These are phyloP conservation scores for Lactifluus hygrophoroides DNA, from an alignment of 768 basidiomycete species.

Conservation along the genomic window DNA sequence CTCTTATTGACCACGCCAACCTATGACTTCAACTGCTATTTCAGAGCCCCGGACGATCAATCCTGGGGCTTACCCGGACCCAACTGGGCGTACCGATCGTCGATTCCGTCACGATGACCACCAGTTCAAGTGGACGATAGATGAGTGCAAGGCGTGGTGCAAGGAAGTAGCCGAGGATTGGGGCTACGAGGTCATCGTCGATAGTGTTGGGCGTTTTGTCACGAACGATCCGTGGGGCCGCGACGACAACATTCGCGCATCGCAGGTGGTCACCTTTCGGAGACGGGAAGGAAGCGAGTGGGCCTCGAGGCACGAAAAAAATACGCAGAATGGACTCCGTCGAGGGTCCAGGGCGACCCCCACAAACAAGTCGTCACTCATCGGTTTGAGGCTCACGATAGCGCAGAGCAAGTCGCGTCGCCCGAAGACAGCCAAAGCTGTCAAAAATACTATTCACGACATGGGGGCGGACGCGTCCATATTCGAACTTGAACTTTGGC, in stretches of 20 bases:
- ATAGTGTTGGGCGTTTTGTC: conserved; percentile 48
- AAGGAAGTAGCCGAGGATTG: conserved; percentile 45
- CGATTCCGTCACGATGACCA: conserved; percentile 79
- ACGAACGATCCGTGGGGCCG: conserved; percentile 68
- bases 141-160: conserved; percentile 68
- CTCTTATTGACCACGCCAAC: conserved; percentile 81
- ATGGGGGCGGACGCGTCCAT: conserved; percentile 39
- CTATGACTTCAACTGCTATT: conserved; percentile 73
- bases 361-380: conserved; percentile 45
- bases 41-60: conserved; percentile 45
- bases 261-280: conserved; percentile 56
- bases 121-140: conserved; percentile 81
- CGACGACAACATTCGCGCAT: conserved; percentile 57
- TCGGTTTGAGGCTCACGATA: conserved; percentile 43
- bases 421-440: conserved; percentile 36
- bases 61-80: conserved; percentile 53
- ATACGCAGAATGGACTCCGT: conserved; percentile 24
- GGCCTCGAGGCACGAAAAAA: conserved; percentile 23
- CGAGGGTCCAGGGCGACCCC: conserved; percentile 8
- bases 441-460: conserved; percentile 48
- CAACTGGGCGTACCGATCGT: conserved; percentile 64
- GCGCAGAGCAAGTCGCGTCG: conserved; percentile 35
- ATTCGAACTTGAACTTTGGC: conserved; percentile 37
- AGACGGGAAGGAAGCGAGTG: conserved; percentile 33
- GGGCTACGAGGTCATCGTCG: conserved; percentile 60